phyloP scores from a whole-genome alignment of 257 asterid species.

The Nicotiana attenuata region DNA sequence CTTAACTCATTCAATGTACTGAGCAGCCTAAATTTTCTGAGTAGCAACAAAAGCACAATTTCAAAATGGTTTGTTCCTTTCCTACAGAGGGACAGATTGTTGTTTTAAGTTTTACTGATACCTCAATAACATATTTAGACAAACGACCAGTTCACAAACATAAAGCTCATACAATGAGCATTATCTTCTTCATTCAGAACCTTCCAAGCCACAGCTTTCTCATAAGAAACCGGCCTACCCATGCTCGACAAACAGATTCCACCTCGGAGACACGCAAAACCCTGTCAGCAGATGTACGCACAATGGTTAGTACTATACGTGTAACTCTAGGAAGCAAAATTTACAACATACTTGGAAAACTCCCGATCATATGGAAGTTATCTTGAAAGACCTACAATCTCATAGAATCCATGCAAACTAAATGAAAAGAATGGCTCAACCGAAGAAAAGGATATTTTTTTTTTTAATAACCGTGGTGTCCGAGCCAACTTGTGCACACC shows the following conservation, averaged over 20 bases:
- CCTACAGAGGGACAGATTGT: not conserved
- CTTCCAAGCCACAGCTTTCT: conserved; percentile 94
- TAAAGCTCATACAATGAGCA: conserved; percentile 72
- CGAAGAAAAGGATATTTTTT: too few species aligned
- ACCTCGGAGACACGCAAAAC: conserved; percentile 74
- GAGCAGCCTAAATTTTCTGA: not conserved
- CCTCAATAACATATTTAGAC: conserved; percentile 27
- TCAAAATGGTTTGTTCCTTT: not conserved
- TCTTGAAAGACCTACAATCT: too few species aligned
- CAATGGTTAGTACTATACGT: not conserved
- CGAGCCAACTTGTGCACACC: too few species aligned
- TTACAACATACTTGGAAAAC: too few species aligned
- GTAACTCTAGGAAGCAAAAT: too few species aligned
- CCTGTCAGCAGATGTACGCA: conserved; percentile 30
- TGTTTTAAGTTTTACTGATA: not conserved
- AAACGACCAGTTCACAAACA: conserved; percentile 83
- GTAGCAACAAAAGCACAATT: not conserved
- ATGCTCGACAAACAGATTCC: conserved; percentile 89
- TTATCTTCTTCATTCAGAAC: conserved; percentile 68
- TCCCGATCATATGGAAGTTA: too few species aligned
- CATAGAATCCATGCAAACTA: too few species aligned
- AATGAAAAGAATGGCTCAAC: too few species aligned
- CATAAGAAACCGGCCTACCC: conserved; percentile 88
- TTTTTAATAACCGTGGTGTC: too few species aligned
- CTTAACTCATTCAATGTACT: not conserved